Base-by-base conservation (phyloP, 1,284 basidiomycete species). In the Apiotrichum akiyoshidainum region DNA sequence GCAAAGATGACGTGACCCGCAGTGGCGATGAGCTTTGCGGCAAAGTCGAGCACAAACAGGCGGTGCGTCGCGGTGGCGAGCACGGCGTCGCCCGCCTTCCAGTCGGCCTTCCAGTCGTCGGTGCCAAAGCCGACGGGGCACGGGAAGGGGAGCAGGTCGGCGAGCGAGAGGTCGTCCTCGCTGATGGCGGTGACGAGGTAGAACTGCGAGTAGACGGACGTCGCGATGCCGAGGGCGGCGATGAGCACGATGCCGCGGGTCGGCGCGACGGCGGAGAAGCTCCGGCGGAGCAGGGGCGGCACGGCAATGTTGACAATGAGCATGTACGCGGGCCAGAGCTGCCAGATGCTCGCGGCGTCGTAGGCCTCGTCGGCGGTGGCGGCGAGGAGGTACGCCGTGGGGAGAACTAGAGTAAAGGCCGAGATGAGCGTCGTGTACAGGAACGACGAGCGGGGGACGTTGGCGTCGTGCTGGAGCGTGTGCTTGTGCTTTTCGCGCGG, bases 251-350 rank as follows among this genome's bases (percentile, higher is more conserved):
- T 59, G 57, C 46, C 57, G 16, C 21, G n/a, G 17, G 2, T 46
- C 11, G 61, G 55, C 39, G 54, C 17, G 22, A 54, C 48, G 19
- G 17, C 12, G 22, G 47, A 17, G 52, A 57, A 57, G 37, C 35
- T 33, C 17, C 46, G 26, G 52, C 55, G 55, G 14, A 63, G 52
- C 3, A 57, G 35, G 1, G 53, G 58, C 6, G 61, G 61, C 16
- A 63, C 52, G 4, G 42, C 42, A 21, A 57, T n/a, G 58, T 59
- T 59, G 42, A 63, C 42, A 17, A 50, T 49, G 14, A 63, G 46
- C 55, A 63, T 56, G 58, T 55, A 59, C 2, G 57, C 19, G 7
- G 61, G 58, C 41, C 51, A 63, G 21, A 35, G n/a, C 53, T 63
- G 61, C 55, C 55, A 63, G 1, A 40, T 11, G 45, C 40, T 55